Conservation (phyloP, 2,329 filamentous ascomycete species). For the Bimuria novae-zelandiae region DNA sequence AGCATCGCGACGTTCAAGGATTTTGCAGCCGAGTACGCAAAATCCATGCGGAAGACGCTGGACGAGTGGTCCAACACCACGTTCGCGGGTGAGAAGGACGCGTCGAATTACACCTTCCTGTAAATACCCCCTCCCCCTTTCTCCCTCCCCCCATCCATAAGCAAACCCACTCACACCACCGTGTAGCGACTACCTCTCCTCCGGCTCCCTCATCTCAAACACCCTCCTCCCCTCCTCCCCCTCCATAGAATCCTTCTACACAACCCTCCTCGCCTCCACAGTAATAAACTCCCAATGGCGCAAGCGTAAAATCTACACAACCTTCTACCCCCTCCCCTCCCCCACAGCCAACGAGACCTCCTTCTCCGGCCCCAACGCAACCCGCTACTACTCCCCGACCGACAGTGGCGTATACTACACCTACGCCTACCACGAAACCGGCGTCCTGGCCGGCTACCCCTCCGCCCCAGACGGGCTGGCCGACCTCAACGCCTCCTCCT, state of each 20-base stretch:
- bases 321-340: too few species aligned
- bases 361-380: neutral
- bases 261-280: neutral
- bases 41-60: neutral
- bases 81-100: neutral
- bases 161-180: neutral
- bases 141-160: neutral
- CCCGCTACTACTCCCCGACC: neutral
- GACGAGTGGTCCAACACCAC: conserved; percentile 2
- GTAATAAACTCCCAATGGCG: conserved; percentile 4
- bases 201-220: neutral
- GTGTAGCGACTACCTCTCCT: neutral
- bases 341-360: neutral
- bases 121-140: neutral
- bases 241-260: conserved; percentile 4
- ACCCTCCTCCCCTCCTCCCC: conserved; percentile 2
- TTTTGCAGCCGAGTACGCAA: conserved; percentile 1
- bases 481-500: neutral
- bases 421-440: conserved; percentile 1
- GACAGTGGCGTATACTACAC: conserved; percentile 3
- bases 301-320: conserved; percentile 3
- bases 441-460: neutral
- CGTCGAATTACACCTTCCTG: neutral
- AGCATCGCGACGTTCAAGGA: conserved; percentile 5
- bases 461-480: neutral